These are phyloP conservation scores for Penicillium sp. DNA, from an alignment of 2,329 filamentous ascomycete genomes.

Conservation along the genomic window DNA sequence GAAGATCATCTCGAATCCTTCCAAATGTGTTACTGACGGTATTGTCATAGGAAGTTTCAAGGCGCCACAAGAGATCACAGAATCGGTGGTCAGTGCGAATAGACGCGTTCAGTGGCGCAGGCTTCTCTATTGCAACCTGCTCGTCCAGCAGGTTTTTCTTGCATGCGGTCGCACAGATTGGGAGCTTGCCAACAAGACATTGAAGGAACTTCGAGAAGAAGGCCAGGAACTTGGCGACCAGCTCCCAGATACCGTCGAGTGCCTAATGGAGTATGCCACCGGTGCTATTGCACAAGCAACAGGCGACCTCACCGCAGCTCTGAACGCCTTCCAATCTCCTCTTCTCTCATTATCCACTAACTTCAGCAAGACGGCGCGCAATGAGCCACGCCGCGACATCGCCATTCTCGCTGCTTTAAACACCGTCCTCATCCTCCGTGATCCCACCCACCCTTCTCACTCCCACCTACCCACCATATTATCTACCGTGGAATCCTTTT, in stretches of 20 bases:
- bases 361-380: conserved; percentile 33
- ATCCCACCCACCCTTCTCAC: conserved; percentile 50
- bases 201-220: conserved; percentile 47
- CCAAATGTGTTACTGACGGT: too few relatives aligned
- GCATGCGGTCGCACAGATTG: conserved; percentile 64
- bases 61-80: conserved; percentile 36
- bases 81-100: conserved; percentile 52
- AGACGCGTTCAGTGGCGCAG: conserved; percentile 56
- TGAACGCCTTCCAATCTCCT: conserved; percentile 56
- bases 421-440: conserved; percentile 62
- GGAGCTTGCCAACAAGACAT: conserved; percentile 51
- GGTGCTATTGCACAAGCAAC: conserved; percentile 69
- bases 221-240: conserved; percentile 37
- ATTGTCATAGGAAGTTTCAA: conserved; percentile 40
- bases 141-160: conserved; percentile 62
- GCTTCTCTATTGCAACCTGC: conserved; percentile 58
- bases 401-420: conserved; percentile 57
- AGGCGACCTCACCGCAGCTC: conserved; percentile 63
- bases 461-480: conserved; percentile 54
- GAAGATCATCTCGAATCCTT: too few relatives aligned
- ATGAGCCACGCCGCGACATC: conserved; percentile 54
- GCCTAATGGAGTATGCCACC: conserved; percentile 61
- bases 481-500: conserved; percentile 58
- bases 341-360: conserved; percentile 48
- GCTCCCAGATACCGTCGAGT: conserved; percentile 37